Base-by-base conservation (phyloP, 164 flowering plant genomes). In the Malania oleifera region DNA sequence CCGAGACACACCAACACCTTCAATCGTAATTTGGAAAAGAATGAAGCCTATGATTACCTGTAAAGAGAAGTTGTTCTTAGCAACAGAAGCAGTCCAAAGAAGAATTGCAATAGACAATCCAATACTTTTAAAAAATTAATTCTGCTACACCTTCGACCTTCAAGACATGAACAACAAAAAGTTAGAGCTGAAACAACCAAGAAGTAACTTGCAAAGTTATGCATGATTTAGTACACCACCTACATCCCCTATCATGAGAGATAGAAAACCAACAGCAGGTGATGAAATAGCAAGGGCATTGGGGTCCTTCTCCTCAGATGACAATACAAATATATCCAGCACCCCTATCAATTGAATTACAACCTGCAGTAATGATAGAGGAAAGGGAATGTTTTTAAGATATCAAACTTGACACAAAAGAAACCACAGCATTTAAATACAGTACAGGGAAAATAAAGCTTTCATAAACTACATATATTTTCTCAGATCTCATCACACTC, bases 61-160 rank as follows among this genome's bases (percentile, higher is more conserved):
- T 20, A 77, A 19, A 4, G 37, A 57, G 17, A 66, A 61, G 47
- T 55, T 67, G 50, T 67, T 70, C 56, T 26, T 60, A n/a, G 69
- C 53, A 14, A 73, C 63, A 61, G 39, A 38, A 52, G 56, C 66
- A 38, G 71, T 13, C 34, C 77, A 80, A 45, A 80, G 57, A 53
- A 77, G 28, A 10, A 67, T 38, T 3, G 76, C 75, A 44, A 70
- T 23, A 27, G 74, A 73, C 43, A 86, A 82, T 56, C 55, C 70
- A 51, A 71, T 28, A 77, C 40, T 62, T 65, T 81, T 76, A 88
- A 72, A 24, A 81, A 61, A 63, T 15, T 72, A 29, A 48, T 67
- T 56, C 73, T 69, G 74, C 85, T 88, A 27, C 73, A 76, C 62
- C 79, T 80, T 29, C 81, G 85, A 63, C 95, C 95, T 89, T 53